Base-by-base conservation (phyloP, 345 rosid genomes). In the Hypericum perforatum region DNA sequence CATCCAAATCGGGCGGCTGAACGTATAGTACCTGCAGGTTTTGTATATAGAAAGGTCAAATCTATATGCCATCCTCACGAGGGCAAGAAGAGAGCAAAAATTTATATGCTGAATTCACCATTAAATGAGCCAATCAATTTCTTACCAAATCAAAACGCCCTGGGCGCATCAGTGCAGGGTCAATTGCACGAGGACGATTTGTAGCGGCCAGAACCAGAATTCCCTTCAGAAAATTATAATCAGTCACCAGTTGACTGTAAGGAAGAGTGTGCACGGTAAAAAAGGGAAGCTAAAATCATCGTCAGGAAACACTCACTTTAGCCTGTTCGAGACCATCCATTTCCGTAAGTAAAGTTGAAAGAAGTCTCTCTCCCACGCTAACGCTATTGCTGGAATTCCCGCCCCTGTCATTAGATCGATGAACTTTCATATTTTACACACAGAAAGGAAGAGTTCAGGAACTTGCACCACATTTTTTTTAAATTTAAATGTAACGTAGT, bases 271-370 rank as follows among this genome's bases (percentile, higher is more conserved):
- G 15, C 15, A 12, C 12, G 2, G 49, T 2, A 11, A 9, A 45
- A n/a, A 7, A 3, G 16, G 15, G 16, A 13, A 32, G 29, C 22
- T 46, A 2, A 46, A 13, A 32, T 46, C 22, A 16, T 45, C 11
- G 10, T 43, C 29, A 6, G 49, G 13, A 9, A n/a, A 43, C 29
- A 52, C 77, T 67, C 61, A 85, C 95, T 64, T 83, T 85, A 58
- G 95, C 81, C 67, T 85, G 77, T 70, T 92, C 94, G 52, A 92
- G 65, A 63, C 98, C 98, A 63, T 92, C 98, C 96, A 88, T 88
- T 80, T 92, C 98, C 12, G 95, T 92, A 55, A 92, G 77, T 57
- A 92, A 67, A 42, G 95, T 88, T 46, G 95, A 87, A 7, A 92
- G 55, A 71, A 92, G 96, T 69, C 96, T 88, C 80, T 85, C 98